Conservation (phyloP, 352 stramenopile genomes). For the Pythium brachiatum region DNA sequence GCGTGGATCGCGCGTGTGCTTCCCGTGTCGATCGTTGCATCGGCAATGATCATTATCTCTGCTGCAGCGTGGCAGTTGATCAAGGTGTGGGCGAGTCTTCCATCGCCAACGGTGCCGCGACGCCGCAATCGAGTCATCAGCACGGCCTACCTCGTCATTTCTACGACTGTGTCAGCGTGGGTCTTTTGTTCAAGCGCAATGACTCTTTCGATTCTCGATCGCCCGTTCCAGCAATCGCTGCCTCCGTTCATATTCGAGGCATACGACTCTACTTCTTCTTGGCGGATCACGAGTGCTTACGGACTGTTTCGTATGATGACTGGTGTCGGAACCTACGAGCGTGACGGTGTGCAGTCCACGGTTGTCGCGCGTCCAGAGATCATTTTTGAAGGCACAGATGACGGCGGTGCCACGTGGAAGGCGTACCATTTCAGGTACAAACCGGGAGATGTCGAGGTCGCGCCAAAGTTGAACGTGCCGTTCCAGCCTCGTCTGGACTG, state of each 20-base stretch:
- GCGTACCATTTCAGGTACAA: constrained; percentile 88
- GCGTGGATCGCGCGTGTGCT: constrained; percentile 40
- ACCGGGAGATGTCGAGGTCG: constrained; percentile 46
- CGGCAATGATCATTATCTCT: constrained; percentile 11
- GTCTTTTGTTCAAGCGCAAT: constrained; percentile 40
- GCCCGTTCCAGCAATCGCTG: constrained; percentile 34
- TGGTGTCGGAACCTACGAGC: constrained; percentile 60
- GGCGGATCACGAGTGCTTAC: constrained; percentile 64
- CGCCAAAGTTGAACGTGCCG: constrained; percentile 37
- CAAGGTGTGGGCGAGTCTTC: not conserved
- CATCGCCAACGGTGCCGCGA: not conserved
- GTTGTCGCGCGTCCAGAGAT: constrained; percentile 88
- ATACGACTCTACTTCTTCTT: constrained; percentile 33
- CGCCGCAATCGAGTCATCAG: constrained; percentile 1
- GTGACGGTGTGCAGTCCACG: constrained; percentile 27
- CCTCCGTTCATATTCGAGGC: constrained; percentile 25
- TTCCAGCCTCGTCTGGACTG: constrained; percentile 86
- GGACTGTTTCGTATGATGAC: constrained; percentile 91
- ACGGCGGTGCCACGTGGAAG: constrained; percentile 56
- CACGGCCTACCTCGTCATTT: constrained; percentile 29
- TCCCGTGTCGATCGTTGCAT: constrained; percentile 23
- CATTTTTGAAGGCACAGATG: constrained; percentile 73
- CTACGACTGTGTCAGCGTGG: constrained; percentile 25
- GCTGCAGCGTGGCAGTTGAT: constrained; percentile 36
- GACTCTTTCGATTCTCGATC: constrained; percentile 43